phyloP scores from a whole-genome alignment of 2,329 filamentous ascomycete genomes.

The Ascomycota sp. region DNA sequence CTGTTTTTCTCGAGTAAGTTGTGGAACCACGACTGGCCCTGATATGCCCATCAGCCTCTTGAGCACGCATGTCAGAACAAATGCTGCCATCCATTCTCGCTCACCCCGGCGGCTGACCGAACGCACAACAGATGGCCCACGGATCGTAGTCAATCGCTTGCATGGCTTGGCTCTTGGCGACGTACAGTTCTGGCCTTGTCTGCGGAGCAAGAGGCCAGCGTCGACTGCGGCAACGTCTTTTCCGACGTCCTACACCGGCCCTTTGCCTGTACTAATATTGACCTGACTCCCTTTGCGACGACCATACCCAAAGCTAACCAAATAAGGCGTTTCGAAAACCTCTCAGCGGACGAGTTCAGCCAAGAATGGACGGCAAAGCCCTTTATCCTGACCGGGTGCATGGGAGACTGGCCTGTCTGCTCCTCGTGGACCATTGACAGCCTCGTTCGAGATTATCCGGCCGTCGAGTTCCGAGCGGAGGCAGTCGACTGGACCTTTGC shows the following conservation, averaged over 20 bases:
- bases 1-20: conserved; percentile 64
- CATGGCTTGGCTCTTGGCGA: conserved; percentile 71
- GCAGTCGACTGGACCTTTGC: conserved; percentile 75
- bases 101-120: conserved; percentile 3
- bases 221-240: conserved; percentile 60
- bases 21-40: too few relatives aligned
- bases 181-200: conserved; percentile 46
- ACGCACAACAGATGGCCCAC: conserved; percentile 6
- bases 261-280: conserved; percentile 66
- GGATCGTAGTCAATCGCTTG: conserved; percentile 11
- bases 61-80: too few relatives aligned
- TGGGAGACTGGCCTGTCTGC: conserved; percentile 62
- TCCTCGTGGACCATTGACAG: conserved; percentile 49
- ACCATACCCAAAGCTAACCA: conserved; percentile 52
- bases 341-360: conserved; percentile 53
- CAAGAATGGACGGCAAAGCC: conserved; percentile 55
- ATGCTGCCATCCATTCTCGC: too few relatives aligned
- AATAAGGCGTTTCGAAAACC: conserved; percentile 45
- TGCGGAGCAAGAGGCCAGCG: conserved; percentile 23
- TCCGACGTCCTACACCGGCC: conserved; percentile 80
- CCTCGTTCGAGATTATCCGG: conserved; percentile 39
- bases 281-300: conserved; percentile 39
- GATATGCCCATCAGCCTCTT: too few relatives aligned
- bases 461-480: conserved; percentile 64
- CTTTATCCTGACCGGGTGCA: conserved; percentile 66